Evolutionary conservation across 192 early-diverging fungal genomes (phyloP).

Genomic region (Cladochytrium replicatum): DNA sequence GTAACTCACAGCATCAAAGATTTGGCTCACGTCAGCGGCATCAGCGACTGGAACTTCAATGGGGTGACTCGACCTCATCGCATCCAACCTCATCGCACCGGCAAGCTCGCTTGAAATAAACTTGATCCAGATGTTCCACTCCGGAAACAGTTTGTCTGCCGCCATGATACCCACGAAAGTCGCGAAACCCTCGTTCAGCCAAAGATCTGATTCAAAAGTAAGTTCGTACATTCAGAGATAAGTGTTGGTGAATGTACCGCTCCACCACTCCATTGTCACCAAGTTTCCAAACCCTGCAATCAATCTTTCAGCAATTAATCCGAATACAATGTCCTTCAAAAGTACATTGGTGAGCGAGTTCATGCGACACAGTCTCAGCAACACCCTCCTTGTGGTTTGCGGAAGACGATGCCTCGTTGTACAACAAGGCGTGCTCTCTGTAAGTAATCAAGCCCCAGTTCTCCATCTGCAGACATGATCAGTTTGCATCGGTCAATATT

Average conservation of each 20-base stretch:
- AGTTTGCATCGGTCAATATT: not conserved
- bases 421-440: slow-evolving; percentile 62
- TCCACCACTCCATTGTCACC: slow-evolving; percentile 92
- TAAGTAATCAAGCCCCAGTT: slow-evolving; percentile 92
- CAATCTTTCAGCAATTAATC: too few species aligned
- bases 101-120: slow-evolving; percentile 17
- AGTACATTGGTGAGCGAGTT: slow-evolving; percentile 57
- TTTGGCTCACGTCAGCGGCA: slow-evolving; percentile 43
- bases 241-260: slow-evolving; percentile 63
- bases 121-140: slow-evolving; percentile 10
- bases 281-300: slow-evolving; percentile 61
- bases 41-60: slow-evolving; percentile 15
- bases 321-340: slow-evolving; percentile 20
- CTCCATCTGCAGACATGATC: slow-evolving; percentile 55
- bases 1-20: slow-evolving; percentile 98
- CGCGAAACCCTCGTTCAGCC: slow-evolving; percentile 86
- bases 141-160: not conserved
- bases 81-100: slow-evolving; percentile 21
- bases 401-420: slow-evolving; percentile 62
- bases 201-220: not conserved
- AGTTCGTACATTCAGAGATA: slow-evolving; percentile 1
- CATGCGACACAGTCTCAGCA: slow-evolving; percentile 73
- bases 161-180: slow-evolving; percentile 55
- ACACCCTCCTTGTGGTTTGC: slow-evolving; percentile 63
- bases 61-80: slow-evolving; percentile 19